phyloP scores from a whole-genome alignment of 192 early-diverging fungal genomes.

The Coemansia biformis region DNA sequence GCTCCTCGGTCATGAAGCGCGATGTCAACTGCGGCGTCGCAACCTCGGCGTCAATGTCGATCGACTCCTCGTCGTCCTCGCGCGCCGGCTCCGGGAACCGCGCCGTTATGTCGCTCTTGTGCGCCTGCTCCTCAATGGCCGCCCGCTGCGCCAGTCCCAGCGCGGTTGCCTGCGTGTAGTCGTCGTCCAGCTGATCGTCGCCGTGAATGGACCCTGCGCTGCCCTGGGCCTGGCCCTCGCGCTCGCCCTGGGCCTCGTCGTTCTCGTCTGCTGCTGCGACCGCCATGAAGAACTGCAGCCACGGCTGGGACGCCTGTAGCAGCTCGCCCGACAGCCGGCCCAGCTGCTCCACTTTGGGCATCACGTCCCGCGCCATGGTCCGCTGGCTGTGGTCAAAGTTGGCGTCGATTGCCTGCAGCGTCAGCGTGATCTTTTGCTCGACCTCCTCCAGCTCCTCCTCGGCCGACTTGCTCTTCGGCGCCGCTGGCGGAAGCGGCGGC shows the following conservation, averaged over 20 bases:
- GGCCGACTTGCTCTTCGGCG: constrained; percentile 5
- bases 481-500: constrained; percentile 14
- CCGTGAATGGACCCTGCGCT: neutral
- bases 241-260: neutral
- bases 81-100: constrained; percentile 23
- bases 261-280: constrained; percentile 37
- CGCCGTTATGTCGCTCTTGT: constrained; percentile 41
- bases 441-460: constrained; percentile 46
- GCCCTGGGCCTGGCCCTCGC: too few species aligned
- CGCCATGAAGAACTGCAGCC: constrained; percentile 51
- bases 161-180: constrained; percentile 3
- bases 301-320: constrained; percentile 45
- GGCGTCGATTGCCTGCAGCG: constrained; percentile 46
- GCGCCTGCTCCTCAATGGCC: constrained; percentile 28
- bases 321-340: constrained; percentile 39
- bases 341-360: constrained; percentile 45
- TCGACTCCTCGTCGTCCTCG: constrained; percentile 15
- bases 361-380: constrained; percentile 44
- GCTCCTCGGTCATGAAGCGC: constrained; percentile 48
- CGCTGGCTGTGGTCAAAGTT: constrained; percentile 51
- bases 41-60: constrained; percentile 45
- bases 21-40: constrained; percentile 46
- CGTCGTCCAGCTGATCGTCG: constrained; percentile 15
- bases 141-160: constrained; percentile 20
- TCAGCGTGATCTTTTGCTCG: constrained; percentile 49